Percentiles rank a stretch among this genome's conserved stretches.
phyloP scores from a whole-genome alignment of 768 basidiomycete species.

The Boletus rubropictus region DNA sequence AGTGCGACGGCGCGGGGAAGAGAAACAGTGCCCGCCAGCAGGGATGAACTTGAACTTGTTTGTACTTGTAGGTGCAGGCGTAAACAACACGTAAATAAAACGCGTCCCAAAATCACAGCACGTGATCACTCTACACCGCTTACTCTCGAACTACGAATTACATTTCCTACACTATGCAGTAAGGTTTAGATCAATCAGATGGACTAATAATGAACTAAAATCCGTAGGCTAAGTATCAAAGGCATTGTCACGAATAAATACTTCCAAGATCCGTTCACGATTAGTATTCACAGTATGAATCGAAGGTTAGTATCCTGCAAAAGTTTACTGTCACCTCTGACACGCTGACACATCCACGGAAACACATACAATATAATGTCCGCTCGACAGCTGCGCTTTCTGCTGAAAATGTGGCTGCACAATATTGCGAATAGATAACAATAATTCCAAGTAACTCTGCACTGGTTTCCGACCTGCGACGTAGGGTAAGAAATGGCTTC shows the following conservation, averaged over 20 bases:
- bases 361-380: slow-evolving; percentile 54
- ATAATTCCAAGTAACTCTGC: slow-evolving; percentile 62
- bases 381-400: slow-evolving; percentile 68
- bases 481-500: neutral
- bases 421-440: slow-evolving; percentile 53
- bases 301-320: slow-evolving; percentile 26
- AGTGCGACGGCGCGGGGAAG: slow-evolving; percentile 15
- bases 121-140: slow-evolving; percentile 11
- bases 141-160: slow-evolving; percentile 1
- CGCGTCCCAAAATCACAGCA: slow-evolving; percentile 17
- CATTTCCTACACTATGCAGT: neutral
- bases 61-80: slow-evolving; percentile 22
- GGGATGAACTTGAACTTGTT: slow-evolving; percentile 31
- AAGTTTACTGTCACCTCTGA: neutral
- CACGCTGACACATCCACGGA: neutral
- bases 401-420: slow-evolving; percentile 58
- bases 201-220: neutral
- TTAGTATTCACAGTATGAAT: slow-evolving; percentile 27
- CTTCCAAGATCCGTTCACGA: neutral
- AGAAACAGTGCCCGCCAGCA: slow-evolving; percentile 10
- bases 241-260: slow-evolving; percentile 8
- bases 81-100: slow-evolving; percentile 32
- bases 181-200: neutral
- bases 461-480: slow-evolving; percentile 40
- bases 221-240: neutral